Evolutionary conservation across 2,329 filamentous ascomycete species (phyloP), one percentile per base, ranked within the genome.

Genomic region (Penicillium sp.): DNA sequence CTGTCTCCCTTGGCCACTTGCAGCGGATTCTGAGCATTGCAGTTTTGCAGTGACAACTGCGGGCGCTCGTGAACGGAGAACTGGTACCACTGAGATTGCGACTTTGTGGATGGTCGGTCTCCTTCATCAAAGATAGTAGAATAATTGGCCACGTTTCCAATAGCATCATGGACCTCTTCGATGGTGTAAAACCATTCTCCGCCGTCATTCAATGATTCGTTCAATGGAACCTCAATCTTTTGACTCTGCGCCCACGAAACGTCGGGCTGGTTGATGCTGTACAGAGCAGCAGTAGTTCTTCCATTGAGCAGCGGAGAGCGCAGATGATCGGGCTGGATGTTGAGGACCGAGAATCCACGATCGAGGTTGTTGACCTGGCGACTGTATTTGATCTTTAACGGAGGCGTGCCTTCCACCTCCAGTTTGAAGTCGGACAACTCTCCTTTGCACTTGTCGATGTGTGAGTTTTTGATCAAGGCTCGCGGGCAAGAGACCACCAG

Each of bases 321-420:
- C 68, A 93, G 88, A 36, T 90, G 90, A 49, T 97, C 92, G 0
- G 94, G 93, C 67, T 96, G 93, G 44, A 99, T 86, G 68, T 91
- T 96, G 75, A 97, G 93, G 66, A 96, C 93, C 61, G 93, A 91
- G 65, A 93, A 91, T 59, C 90, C 90, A 66, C 88, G 87, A 63
- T 96, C 87, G 62, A 90, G 88, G 60, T 87, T 86, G 66, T 97
- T 96, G 66, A 96, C 87, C 7, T 87, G 88, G 53, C 92, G 89
- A 68, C 91, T 94, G 75, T 99, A 99, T 66, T 91, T 90, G 66
- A 99, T 90, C 72, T 93, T 93, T 63, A 99, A 81, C 3, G 94
- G 94, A 3, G 96, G 91, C 0, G 92, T 96, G 19, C 94, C 94
- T 63, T 89, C 83, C 4, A 97, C 91, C 67, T 93, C 87, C 51